These are phyloP conservation scores for Fusarium vanettenii DNA, from an alignment of 2,329 filamentous ascomycete genomes.

Conservation along the genomic window DNA sequence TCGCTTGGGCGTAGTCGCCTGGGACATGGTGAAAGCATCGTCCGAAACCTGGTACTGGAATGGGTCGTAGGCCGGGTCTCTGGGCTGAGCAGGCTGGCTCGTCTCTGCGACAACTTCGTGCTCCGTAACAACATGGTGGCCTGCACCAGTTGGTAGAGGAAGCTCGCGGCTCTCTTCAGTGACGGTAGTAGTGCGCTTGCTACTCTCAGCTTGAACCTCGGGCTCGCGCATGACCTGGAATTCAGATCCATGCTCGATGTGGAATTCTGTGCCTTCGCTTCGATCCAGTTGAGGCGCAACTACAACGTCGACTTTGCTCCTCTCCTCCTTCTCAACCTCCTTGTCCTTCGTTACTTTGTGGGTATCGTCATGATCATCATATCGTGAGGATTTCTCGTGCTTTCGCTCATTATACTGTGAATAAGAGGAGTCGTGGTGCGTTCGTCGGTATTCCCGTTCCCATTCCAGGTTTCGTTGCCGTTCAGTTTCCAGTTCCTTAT, in stretches of 20 bases:
- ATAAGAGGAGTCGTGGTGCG: constrained; percentile 45
- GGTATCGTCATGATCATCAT: constrained; percentile 48
- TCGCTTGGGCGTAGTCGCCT: constrained; percentile 51
- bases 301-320: constrained; percentile 41
- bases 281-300: constrained; percentile 39
- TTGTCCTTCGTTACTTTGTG: constrained; percentile 41
- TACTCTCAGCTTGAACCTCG: constrained; percentile 37
- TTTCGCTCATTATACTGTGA: constrained; percentile 45
- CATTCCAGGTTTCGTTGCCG: constrained; percentile 25
- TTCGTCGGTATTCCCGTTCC: constrained; percentile 45
- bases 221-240: constrained; percentile 37
- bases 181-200: constrained; percentile 36
- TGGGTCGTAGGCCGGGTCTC: constrained; percentile 59
- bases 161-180: constrained; percentile 44
- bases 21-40: constrained; percentile 62
- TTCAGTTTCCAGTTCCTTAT: constrained; percentile 26
- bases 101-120: constrained; percentile 41
- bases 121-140: constrained; percentile 43
- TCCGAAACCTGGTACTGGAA: constrained; percentile 69
- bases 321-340: constrained; percentile 32
- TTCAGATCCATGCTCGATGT: constrained; percentile 46
- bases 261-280: constrained; percentile 43
- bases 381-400: constrained; percentile 45
- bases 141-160: constrained; percentile 43
- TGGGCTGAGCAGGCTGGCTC: constrained; percentile 39